These are phyloP conservation scores for Annona cherimola DNA, from an alignment of 164 flowering plant genomes.

Conservation along the genomic window DNA sequence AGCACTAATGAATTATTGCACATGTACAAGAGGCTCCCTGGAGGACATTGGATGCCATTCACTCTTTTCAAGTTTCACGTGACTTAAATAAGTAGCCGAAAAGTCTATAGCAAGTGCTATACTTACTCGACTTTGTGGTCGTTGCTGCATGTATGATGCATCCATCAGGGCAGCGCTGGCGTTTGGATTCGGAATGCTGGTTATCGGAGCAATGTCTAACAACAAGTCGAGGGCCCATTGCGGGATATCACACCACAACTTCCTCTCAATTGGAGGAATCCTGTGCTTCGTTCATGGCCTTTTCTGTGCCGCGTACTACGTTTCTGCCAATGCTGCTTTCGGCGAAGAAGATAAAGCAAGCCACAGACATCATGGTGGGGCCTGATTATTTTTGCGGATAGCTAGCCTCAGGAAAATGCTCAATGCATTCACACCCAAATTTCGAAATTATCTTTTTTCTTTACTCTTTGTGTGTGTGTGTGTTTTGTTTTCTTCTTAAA, in stretches of 20 bases:
- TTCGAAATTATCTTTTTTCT: too few relatives aligned
- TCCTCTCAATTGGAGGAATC: constrained; percentile 77
- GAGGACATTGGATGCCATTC: not conserved
- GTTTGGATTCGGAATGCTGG: constrained; percentile 49
- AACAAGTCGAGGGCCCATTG: constrained; percentile 56
- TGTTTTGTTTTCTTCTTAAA: too few relatives aligned
- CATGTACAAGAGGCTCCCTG: too few relatives aligned
- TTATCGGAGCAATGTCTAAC: constrained; percentile 68
- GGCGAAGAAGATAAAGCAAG: constrained; percentile 12
- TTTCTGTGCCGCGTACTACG: constrained; percentile 59
- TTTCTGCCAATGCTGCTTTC: constrained; percentile 41
- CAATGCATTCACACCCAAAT: too few relatives aligned
- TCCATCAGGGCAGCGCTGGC: constrained; percentile 62
- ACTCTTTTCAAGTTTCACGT: not conserved
- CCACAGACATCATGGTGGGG: not conserved
- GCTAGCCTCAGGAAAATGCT: too few relatives aligned
- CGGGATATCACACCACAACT: constrained; percentile 70
- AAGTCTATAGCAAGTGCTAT: too few relatives aligned
- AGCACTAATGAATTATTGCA: too few relatives aligned
- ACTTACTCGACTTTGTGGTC: too few relatives aligned
- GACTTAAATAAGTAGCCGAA: not conserved
- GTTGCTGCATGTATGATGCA: too few relatives aligned
- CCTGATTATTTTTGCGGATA: not conserved
- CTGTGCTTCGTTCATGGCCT: constrained; percentile 76
- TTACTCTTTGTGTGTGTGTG: too few relatives aligned